phyloP scores from a whole-genome alignment of 129 eudicot species.

The Glebionis coronaria region DNA sequence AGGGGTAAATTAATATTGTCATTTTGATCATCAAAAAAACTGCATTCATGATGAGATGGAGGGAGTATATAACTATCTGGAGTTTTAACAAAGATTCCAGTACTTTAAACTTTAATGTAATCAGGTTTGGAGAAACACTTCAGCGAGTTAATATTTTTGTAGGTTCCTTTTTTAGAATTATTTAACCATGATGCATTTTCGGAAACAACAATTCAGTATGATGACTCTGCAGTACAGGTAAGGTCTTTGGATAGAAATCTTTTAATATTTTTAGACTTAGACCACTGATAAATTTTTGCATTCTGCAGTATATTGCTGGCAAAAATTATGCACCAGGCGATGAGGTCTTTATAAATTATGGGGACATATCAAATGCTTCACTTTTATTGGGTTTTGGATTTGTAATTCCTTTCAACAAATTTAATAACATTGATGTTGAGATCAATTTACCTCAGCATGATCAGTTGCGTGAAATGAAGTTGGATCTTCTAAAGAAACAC shows the following conservation, averaged over 20 bases:
- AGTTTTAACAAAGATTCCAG: too few relatives aligned
- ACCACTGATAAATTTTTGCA: constrained; percentile 2
- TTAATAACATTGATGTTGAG: constrained; percentile 64
- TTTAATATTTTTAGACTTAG: constrained; percentile 5
- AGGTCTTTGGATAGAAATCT: too few relatives aligned
- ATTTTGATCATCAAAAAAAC: too few relatives aligned
- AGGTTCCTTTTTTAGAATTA: constrained; percentile 94
- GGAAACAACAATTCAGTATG: too few relatives aligned
- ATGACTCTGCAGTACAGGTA: not conserved
- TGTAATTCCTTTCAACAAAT: constrained; percentile 52
- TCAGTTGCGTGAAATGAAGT: constrained; percentile 49
- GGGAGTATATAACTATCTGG: too few relatives aligned
- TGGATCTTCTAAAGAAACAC: constrained; percentile 53
- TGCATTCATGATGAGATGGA: too few relatives aligned
- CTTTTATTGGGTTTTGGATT: constrained; percentile 86
- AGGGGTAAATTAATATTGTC: too few relatives aligned
- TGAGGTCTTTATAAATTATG: constrained; percentile 79
- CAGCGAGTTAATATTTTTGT: constrained; percentile 16
- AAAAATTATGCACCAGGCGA: constrained; percentile 71
- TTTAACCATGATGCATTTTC: too few relatives aligned
- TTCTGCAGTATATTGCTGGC: constrained; percentile 67
- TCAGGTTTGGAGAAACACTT: too few relatives aligned
- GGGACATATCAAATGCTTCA: constrained; percentile 62
- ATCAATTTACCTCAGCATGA: constrained; percentile 53
- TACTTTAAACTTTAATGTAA: too few relatives aligned